These are phyloP conservation scores for Linum lewisii DNA, from an alignment of 345 rosid species.

Conservation along the genomic window DNA sequence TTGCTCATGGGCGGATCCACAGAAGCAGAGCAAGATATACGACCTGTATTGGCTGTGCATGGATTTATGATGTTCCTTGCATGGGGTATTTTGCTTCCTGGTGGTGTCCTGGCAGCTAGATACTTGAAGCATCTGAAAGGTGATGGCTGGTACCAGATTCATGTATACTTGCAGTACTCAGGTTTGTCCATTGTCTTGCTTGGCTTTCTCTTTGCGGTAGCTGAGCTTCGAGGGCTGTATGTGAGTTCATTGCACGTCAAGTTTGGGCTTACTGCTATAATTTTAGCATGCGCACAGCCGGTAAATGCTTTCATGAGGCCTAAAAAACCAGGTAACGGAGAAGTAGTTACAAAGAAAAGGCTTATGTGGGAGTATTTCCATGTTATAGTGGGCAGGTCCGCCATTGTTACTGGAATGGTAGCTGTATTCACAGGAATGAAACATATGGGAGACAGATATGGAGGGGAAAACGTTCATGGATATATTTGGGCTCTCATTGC, in stretches of 20 bases:
- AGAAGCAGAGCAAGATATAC: conserved; percentile 88
- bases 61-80: conserved; percentile 99
- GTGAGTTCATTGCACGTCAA: conserved; percentile 69
- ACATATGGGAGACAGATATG: conserved; percentile 75
- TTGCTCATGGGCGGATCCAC: conserved; percentile 73
- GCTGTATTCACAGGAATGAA: conserved; percentile 69
- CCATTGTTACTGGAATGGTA: conserved; percentile 42
- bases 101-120: conserved; percentile 78
- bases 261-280: conserved; percentile 61
- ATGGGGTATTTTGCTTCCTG: conserved; percentile 94
- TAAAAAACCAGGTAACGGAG: conserved; percentile 52
- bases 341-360: conserved; percentile 39
- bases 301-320: conserved; percentile 75
- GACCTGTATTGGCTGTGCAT: conserved; percentile 86
- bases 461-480: conserved; percentile 60
- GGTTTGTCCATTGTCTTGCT: conserved; percentile 77
- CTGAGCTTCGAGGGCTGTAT: conserved; percentile 72
- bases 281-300: conserved; percentile 73
- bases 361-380: conserved; percentile 81
- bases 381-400: conserved; percentile 55
- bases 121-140: conserved; percentile 91
- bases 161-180: conserved; percentile 83
- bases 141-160: conserved; percentile 86
- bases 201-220: conserved; percentile 85
- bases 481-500: conserved; percentile 55